A percentile compares a stretch with the other conserved stretches of the same genome.
These are phyloP conservation scores for Microdochium trichocladiopsis DNA, from an alignment of 2,329 filamentous ascomycete species.

Conservation along the genomic window DNA sequence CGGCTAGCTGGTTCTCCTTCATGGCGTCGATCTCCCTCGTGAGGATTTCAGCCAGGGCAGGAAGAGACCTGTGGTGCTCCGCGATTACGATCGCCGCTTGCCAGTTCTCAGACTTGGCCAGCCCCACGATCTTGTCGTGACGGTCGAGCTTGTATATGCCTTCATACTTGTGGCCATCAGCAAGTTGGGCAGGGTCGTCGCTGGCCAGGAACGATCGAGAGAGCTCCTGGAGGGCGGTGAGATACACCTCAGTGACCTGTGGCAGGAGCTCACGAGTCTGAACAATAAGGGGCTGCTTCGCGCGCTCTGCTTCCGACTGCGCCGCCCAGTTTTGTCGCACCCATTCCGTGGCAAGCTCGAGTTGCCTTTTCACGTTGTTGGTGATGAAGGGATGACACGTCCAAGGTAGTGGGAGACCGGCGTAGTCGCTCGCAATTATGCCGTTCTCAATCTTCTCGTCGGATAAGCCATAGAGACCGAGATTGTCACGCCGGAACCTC, in stretches of 20 bases:
- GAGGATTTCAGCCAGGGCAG: constrained; percentile 48
- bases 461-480: constrained; percentile 65
- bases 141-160: constrained; percentile 42
- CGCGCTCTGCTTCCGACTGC: constrained; percentile 20
- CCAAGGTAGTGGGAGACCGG: constrained; percentile 74
- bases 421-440: constrained; percentile 56
- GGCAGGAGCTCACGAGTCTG: constrained; percentile 42
- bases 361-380: constrained; percentile 53
- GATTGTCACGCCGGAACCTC: constrained; percentile 65
- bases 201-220: constrained; percentile 41
- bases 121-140: constrained; percentile 42
- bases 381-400: constrained; percentile 62
- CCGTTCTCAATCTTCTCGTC: constrained; percentile 60
- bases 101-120: constrained; percentile 49
- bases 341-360: constrained; percentile 51
- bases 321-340: constrained; percentile 35
- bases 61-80: constrained; percentile 48
- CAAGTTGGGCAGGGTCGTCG: constrained; percentile 32
- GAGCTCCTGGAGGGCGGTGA: constrained; percentile 46
- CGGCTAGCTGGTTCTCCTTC: constrained; percentile 23
- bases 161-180: constrained; percentile 36
- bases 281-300: constrained; percentile 25
- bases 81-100: constrained; percentile 51
- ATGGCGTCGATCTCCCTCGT: constrained; percentile 42
- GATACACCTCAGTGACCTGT: constrained; percentile 45